Conservation (phyloP, 805 yeast species). For the Isabelozyma rhagii region DNA sequence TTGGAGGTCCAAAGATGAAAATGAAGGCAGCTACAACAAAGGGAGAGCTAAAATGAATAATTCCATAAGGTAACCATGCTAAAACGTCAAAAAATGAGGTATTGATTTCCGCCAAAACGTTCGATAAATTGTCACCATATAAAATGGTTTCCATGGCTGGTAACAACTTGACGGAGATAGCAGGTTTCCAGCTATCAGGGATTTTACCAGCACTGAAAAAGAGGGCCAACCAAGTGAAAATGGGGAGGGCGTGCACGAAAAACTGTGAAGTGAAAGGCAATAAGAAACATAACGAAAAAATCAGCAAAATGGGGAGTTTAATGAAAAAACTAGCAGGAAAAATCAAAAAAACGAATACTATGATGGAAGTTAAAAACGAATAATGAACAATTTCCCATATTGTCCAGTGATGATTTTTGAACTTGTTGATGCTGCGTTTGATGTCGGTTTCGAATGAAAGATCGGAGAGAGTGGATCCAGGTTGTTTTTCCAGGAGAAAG, state of each 20-base stretch:
- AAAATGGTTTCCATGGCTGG: conserved; percentile 91
- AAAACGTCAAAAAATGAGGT: conserved; percentile 67
- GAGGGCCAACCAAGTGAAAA: conserved; percentile 80
- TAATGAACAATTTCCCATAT: conserved; percentile 51
- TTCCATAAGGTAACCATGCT: conserved; percentile 95
- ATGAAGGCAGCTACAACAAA: conserved; percentile 76
- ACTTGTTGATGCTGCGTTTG: conserved; percentile 33
- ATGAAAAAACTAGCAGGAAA: conserved; percentile 52
- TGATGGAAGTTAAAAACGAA: conserved; percentile 48
- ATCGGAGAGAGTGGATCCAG: conserved; percentile 48
- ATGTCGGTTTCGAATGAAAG: conserved; percentile 49
- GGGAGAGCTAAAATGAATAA: conserved; percentile 87
- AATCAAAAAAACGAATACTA: conserved; percentile 55
- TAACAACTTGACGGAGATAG: conserved; percentile 81
- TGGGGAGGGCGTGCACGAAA: conserved; percentile 78
- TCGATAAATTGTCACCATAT: conserved; percentile 87
- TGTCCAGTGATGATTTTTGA: conserved; percentile 42
- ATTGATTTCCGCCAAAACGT: conserved; percentile 73
- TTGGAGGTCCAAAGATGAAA: conserved; percentile 91
- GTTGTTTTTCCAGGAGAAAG: conserved; percentile 54
- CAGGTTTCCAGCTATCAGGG: conserved; percentile 73
- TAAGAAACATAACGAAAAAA: conserved; percentile 45
- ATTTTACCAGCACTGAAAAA: conserved; percentile 76
- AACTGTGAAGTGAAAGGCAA: conserved; percentile 83
- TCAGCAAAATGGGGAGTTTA: conserved; percentile 37